Percentiles rank a stretch among this genome's conserved stretches.
phyloP scores from a whole-genome alignment of 2,329 filamentous ascomycete species.

The Xylariales sp. region DNA sequence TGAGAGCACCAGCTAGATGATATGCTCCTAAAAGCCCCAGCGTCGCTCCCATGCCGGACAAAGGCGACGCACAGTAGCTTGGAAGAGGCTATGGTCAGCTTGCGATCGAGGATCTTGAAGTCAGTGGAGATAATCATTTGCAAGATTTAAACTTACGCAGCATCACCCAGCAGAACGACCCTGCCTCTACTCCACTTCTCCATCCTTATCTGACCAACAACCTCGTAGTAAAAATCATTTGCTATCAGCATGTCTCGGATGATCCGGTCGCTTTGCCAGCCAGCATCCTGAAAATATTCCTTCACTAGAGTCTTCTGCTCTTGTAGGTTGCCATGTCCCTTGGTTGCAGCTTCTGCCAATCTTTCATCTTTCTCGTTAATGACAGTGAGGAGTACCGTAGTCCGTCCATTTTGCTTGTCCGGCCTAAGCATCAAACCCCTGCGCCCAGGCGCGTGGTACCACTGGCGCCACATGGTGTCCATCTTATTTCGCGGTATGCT shows the following conservation, averaged over 20 bases:
- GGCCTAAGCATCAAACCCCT: neutral
- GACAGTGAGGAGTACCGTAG: conserved; percentile 20
- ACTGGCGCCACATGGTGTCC: neutral
- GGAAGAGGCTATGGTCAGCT: conserved; percentile 1
- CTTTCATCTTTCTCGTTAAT: conserved; percentile 23
- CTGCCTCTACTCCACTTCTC: conserved; percentile 25
- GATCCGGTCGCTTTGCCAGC: conserved; percentile 38
- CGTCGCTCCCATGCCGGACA: conserved; percentile 45
- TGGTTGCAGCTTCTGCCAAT: conserved; percentile 11
- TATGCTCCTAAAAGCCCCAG: conserved; percentile 42
- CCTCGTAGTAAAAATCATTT: conserved; percentile 40
- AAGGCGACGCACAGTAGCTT: conserved; percentile 35
- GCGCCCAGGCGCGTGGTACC: neutral
- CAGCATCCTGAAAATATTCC: conserved; percentile 36
- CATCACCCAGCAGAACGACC: conserved; percentile 44
- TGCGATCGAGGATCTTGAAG: too few relatives aligned
- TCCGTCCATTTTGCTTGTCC: neutral
- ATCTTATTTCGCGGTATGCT: conserved; percentile 11
- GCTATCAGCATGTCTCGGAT: conserved; percentile 27
- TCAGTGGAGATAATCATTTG: too few relatives aligned
- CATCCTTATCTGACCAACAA: conserved; percentile 37
- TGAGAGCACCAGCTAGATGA: conserved; percentile 44
- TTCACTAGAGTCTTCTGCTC: conserved; percentile 32
- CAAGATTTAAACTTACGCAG: conserved; percentile 28
- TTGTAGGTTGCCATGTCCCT: conserved; percentile 8